Conservation (phyloP, 2,329 filamentous ascomycete genomes). For the Diplodia sapinea region DNA sequence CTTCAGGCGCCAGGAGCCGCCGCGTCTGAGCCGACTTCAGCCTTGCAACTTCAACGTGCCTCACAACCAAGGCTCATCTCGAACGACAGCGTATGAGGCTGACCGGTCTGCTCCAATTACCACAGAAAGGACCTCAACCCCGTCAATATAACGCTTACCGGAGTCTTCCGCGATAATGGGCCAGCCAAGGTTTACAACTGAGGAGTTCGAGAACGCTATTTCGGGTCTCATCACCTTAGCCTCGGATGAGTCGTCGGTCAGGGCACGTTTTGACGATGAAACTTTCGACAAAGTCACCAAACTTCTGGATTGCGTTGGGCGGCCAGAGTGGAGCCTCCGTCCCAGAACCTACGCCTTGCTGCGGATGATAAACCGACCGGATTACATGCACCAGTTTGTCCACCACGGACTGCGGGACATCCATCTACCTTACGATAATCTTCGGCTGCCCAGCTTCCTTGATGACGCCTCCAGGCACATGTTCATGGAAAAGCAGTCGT, state of each 20-base stretch:
- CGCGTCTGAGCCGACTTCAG: neutral
- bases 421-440: neutral
- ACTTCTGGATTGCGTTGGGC: neutral
- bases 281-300: neutral
- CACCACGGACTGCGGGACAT: neutral
- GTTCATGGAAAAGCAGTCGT: no score
- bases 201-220: neutral
- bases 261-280: neutral
- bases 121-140: no score
- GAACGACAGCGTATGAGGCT: neutral
- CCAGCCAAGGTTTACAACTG: neutral
- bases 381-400: conserved; percentile 21
- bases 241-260: neutral
- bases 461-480: conserved; percentile 27
- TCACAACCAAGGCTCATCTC: neutral
- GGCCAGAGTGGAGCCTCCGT: conserved; percentile 34
- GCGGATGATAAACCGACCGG: conserved; percentile 36
- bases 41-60: neutral
- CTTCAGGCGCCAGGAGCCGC: no score
- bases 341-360: conserved; percentile 41
- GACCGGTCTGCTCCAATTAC: no score
- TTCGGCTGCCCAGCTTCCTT: conserved; percentile 14
- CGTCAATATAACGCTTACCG: neutral
- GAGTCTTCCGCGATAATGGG: neutral
- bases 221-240: neutral